Conservation (phyloP, 768 basidiomycete species). For the Mycena rosella region DNA sequence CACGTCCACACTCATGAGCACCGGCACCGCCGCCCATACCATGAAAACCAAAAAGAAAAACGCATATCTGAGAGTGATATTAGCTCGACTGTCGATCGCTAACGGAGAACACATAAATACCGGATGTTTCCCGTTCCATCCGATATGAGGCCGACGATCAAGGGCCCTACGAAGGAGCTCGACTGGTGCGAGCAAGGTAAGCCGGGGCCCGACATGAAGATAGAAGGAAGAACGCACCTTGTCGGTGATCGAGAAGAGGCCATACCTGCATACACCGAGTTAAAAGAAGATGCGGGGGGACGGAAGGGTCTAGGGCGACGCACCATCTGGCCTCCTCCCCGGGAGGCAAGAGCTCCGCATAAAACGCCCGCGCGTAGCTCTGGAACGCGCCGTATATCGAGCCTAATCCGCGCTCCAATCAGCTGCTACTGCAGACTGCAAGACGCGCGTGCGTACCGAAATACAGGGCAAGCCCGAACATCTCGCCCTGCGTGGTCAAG, state of each 20-base stretch:
- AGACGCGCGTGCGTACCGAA: conserved; percentile 66
- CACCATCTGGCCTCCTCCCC: conserved; percentile 93
- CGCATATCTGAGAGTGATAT: too few relatives aligned
- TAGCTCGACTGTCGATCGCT: too few relatives aligned
- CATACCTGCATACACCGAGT: conserved; percentile 57
- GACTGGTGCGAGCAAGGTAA: conserved; percentile 62
- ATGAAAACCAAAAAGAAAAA: conserved; percentile 91
- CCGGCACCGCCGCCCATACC: conserved; percentile 85
- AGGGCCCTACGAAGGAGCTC: conserved; percentile 91
- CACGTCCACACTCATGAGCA: conserved; percentile 79
- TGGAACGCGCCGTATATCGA: conserved; percentile 92
- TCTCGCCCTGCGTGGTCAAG: conserved; percentile 83
- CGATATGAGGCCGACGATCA: conserved; percentile 89
- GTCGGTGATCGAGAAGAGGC: conserved; percentile 91
- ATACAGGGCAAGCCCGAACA: conserved; percentile 86
- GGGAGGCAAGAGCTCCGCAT: conserved; percentile 87
- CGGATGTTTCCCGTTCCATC: conserved; percentile 94
- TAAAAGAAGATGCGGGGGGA: not conserved
- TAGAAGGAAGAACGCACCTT: conserved; percentile 62
- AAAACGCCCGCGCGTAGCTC: conserved; percentile 88
- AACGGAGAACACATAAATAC: too few relatives aligned
- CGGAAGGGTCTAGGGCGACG: conserved; percentile 37
- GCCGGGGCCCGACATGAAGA: conserved; percentile 3
- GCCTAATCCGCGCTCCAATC: conserved; percentile 51
- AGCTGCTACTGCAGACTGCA: not conserved